Percentiles rank a stretch among this genome's conserved stretches.
Conservation (phyloP, 345 rosid genomes). For the Cardiospermum halicacabum region DNA sequence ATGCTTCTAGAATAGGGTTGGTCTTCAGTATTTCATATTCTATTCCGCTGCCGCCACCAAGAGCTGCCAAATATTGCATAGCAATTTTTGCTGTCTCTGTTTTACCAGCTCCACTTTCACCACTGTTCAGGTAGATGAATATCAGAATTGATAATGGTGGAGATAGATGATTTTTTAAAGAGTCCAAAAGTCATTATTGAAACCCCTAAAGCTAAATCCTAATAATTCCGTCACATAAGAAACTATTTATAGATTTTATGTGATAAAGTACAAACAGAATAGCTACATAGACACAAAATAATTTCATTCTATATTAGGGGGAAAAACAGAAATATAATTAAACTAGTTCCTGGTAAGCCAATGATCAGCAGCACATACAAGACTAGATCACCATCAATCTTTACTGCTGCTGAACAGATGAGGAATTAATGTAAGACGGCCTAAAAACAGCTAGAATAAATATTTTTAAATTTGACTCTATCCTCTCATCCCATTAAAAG, state of each 20-base stretch:
- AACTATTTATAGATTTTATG: neutral
- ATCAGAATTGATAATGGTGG: conserved; percentile 14
- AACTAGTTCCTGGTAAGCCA: neutral
- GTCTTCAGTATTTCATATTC: conserved; percentile 96
- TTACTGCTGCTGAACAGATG: neutral
- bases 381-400: neutral
- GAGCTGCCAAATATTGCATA: conserved; percentile 99
- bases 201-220: neutral
- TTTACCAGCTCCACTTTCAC: conserved; percentile 99
- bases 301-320: neutral
- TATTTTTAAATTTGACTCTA: no score
- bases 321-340: neutral
- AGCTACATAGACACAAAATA: neutral
- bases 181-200: conserved; percentile 9
- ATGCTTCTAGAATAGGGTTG: conserved; percentile 95
- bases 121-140: conserved; percentile 50
- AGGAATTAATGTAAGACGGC: neutral
- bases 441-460: neutral
- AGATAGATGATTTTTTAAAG: conserved; percentile 2
- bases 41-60: conserved; percentile 99
- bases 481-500: neutral
- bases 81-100: conserved; percentile 99
- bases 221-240: neutral
- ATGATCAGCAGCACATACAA: neutral
- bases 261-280: neutral